Percentiles rank a stretch among this genome's conserved stretches.
Conservation (phyloP, 768 basidiomycete genomes). For the Termitomyces eurrhizus region DNA sequence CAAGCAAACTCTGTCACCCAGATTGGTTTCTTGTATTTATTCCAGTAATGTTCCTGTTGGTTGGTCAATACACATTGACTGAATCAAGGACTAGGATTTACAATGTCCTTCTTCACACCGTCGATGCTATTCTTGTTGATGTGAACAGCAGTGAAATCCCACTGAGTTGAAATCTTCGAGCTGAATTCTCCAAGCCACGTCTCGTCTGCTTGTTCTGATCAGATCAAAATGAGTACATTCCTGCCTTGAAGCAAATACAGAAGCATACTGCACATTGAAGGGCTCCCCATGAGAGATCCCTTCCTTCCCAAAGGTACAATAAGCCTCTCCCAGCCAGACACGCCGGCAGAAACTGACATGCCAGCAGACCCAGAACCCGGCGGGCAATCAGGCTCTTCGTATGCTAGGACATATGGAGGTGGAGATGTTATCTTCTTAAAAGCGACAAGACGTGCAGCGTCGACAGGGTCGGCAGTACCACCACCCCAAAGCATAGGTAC, state of each 20-base stretch:
- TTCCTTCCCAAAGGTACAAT: slow-evolving; percentile 38
- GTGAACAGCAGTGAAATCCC: slow-evolving; percentile 46
- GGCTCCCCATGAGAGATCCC: slow-evolving; percentile 39
- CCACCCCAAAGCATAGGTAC: slow-evolving; percentile 49
- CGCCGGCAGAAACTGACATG: slow-evolving; percentile 39
- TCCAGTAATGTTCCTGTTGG: slow-evolving; percentile 37
- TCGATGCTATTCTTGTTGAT: slow-evolving; percentile 44
- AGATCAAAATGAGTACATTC: not conserved
- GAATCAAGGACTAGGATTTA: slow-evolving; percentile 14
- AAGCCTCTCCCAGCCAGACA: slow-evolving; percentile 34
- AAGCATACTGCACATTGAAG: slow-evolving; percentile 45
- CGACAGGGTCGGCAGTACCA: slow-evolving; percentile 34
- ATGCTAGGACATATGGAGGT: slow-evolving; percentile 39
- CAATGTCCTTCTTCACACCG: slow-evolving; percentile 41
- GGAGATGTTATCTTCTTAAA: slow-evolving; percentile 31
- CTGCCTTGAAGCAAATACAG: not conserved
- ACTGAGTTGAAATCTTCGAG: slow-evolving; percentile 32
- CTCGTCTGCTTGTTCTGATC: slow-evolving; percentile 42
- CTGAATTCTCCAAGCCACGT: slow-evolving; percentile 41
- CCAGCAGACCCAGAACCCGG: slow-evolving; percentile 41
- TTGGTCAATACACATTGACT: not conserved
- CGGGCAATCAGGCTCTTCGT: slow-evolving; percentile 45
- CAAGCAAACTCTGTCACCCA: slow-evolving; percentile 50
- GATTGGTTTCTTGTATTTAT: slow-evolving; percentile 39
- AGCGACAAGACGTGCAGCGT: slow-evolving; percentile 32